Conservation (phyloP, 208 protist species). For the Angomonas deanei region DNA sequence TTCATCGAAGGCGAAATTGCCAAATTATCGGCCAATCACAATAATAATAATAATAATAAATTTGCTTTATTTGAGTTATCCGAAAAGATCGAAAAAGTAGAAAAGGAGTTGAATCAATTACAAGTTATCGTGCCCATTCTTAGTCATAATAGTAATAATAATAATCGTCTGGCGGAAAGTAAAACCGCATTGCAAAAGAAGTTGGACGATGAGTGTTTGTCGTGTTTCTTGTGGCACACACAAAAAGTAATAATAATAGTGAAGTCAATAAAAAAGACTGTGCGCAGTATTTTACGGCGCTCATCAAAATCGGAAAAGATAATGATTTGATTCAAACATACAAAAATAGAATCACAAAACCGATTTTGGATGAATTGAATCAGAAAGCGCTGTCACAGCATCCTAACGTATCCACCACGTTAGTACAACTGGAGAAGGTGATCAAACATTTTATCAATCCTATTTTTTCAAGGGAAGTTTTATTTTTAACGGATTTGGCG, state of each 20-base stretch:
- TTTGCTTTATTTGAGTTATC: neutral
- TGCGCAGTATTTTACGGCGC: neutral
- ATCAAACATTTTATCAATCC: too few relatives aligned
- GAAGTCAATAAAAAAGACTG: neutral
- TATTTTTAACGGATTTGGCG: too few relatives aligned
- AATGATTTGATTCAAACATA: neutral
- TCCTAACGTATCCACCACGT: too few relatives aligned
- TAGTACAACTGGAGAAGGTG: too few relatives aligned
- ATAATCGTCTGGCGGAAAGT: neutral
- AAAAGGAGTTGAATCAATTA: neutral
- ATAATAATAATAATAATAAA: neutral
- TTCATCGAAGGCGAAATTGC: neutral
- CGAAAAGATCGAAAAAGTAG: slow-evolving; percentile 1
- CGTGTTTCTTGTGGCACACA: neutral
- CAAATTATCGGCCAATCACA: neutral
- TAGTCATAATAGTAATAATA: neutral
- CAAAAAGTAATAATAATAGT: too few relatives aligned
- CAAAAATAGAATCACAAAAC: neutral
- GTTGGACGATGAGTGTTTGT: neutral
- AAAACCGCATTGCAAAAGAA: neutral
- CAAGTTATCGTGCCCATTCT: neutral
- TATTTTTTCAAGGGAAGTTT: too few relatives aligned
- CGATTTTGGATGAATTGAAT: neutral
- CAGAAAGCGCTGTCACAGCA: neutral
- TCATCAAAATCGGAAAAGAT: neutral